Percentiles rank a stretch among this genome's conserved stretches.
Conservation (phyloP, 306 rosid genomes). For the Quercus alba region DNA sequence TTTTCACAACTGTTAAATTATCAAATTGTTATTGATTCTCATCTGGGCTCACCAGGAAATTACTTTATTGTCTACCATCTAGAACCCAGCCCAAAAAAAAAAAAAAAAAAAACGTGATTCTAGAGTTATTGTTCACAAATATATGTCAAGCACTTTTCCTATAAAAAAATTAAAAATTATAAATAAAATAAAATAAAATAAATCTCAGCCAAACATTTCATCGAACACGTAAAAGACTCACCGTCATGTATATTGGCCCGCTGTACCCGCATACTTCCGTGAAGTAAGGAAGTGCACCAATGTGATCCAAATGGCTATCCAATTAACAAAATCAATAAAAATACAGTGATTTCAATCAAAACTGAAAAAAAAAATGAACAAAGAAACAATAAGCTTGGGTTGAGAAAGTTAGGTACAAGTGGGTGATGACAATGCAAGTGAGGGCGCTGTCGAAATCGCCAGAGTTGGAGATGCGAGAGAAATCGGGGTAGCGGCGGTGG, state of each 20-base stretch:
- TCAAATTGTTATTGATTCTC: too few species aligned
- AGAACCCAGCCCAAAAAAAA: too few species aligned
- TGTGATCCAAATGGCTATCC: slow-evolving; percentile 79
- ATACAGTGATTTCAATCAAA: background rate
- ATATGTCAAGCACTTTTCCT: too few species aligned
- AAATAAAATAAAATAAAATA: too few species aligned
- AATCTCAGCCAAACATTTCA: slow-evolving; percentile 25
- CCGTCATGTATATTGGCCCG: slow-evolving; percentile 97
- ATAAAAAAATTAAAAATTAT: too few species aligned
- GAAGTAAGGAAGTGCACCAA: slow-evolving; percentile 87
- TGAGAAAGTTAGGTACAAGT: slow-evolving; percentile 44
- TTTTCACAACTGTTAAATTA: too few species aligned
- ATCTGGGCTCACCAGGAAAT: too few species aligned
- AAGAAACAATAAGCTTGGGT: background rate
- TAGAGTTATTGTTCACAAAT: too few species aligned
- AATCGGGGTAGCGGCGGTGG: slow-evolving; percentile 77
- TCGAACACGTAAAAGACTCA: slow-evolving; percentile 38
- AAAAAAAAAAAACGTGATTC: too few species aligned
- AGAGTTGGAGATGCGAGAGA: slow-evolving; percentile 49
- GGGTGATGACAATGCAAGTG: slow-evolving; percentile 82
- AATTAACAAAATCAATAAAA: slow-evolving; percentile 8
- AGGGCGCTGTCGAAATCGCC: slow-evolving; percentile 42
- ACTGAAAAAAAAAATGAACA: background rate
- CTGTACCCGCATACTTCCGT: slow-evolving; percentile 81
- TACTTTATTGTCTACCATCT: too few species aligned